Conservation (phyloP, 2,329 filamentous ascomycete genomes). For the Bimuria novae-zelandiae region DNA sequence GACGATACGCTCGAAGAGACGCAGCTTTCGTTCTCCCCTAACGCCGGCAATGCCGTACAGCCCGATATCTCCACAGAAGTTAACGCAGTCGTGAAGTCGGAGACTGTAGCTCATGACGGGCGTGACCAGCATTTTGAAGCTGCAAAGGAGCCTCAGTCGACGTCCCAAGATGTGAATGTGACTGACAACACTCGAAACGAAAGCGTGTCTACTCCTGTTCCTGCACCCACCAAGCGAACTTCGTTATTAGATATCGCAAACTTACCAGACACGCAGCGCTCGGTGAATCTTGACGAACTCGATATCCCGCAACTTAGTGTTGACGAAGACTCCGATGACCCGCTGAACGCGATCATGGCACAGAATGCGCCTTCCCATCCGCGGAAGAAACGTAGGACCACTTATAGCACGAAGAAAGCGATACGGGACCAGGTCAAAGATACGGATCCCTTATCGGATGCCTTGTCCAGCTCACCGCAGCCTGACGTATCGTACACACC, state of each 20-base stretch:
- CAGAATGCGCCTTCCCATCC: conserved; percentile 29
- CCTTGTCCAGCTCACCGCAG: conserved; percentile 16
- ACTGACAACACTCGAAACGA: conserved; percentile 21
- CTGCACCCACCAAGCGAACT: conserved; percentile 16
- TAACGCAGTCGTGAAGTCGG: background rate
- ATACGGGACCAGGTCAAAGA: conserved; percentile 25
- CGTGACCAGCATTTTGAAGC: conserved; percentile 29
- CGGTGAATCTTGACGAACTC: conserved; percentile 36
- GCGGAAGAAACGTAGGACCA: conserved; percentile 39
- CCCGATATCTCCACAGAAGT: background rate
- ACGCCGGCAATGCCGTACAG: background rate
- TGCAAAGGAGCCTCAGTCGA: conserved; percentile 46
- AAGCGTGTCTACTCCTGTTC: background rate
- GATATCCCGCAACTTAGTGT: conserved; percentile 41
- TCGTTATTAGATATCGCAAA: conserved; percentile 45
- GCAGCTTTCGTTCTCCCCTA: conserved; percentile 33
- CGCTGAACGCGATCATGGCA: conserved; percentile 33
- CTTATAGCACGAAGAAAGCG: conserved; percentile 24
- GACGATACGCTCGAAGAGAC: conserved; percentile 42
- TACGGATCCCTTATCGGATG: conserved; percentile 18
- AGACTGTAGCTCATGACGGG: background rate
- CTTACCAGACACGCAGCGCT: conserved; percentile 39
- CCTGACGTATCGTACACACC: conserved; percentile 20
- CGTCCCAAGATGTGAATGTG: conserved; percentile 22
- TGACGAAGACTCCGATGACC: conserved; percentile 39